Evolutionary conservation across 2,329 filamentous ascomycete species (phyloP).

Genomic region (Trichoderma aggressivum): DNA sequence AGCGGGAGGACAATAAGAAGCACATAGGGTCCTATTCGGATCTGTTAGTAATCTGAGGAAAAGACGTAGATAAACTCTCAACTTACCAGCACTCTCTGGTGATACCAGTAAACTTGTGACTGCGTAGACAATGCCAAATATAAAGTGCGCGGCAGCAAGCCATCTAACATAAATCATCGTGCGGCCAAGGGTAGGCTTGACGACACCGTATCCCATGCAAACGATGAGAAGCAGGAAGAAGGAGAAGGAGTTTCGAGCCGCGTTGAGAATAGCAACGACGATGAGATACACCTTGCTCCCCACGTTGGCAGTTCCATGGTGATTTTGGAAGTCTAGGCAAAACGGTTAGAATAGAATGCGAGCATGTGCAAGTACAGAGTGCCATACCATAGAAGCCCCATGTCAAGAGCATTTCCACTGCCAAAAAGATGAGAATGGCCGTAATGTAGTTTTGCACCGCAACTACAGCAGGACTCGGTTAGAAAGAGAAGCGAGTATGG

Average conservation of each 20-base stretch:
- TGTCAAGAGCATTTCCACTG: constrained; percentile 95
- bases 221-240: constrained; percentile 98
- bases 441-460: constrained; percentile 99
- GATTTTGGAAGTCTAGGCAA: constrained; percentile 77
- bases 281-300: constrained; percentile 84
- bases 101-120: constrained; percentile 85
- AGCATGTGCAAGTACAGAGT: background rate
- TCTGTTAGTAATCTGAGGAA: background rate
- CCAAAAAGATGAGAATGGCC: constrained; percentile 88
- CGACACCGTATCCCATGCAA: constrained; percentile 98
- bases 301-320: constrained; percentile 71
- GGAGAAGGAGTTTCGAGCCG: constrained; percentile 92
- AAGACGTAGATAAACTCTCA: background rate
- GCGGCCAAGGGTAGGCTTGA: constrained; percentile 85
- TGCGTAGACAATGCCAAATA: constrained; percentile 92
- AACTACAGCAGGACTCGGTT: constrained; percentile 46
- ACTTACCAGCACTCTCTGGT: constrained; percentile 73
- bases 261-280: constrained; percentile 88
- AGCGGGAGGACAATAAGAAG: constrained; percentile 91
- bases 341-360: background rate
- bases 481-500: background rate
- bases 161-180: constrained; percentile 93
- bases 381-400: constrained; percentile 87
- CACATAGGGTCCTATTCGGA: constrained; percentile 68
- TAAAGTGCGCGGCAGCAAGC: constrained; percentile 86